Base-by-base conservation (phyloP, 192 early-diverging fungal species). In the Podila clonocystis region DNA sequence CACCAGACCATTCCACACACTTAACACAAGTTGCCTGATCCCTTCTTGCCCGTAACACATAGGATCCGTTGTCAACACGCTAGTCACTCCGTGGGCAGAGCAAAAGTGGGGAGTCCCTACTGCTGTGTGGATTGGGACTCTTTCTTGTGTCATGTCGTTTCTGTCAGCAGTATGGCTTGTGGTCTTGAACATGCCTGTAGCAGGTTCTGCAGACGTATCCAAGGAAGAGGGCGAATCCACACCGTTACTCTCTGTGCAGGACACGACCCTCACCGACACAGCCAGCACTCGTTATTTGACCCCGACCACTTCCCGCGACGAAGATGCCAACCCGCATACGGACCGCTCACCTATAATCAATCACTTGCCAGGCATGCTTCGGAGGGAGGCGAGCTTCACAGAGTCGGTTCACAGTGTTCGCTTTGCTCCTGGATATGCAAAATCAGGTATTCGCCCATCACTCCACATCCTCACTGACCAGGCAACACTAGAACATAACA, bases 61-160 rank as follows among this genome's bases (percentile, higher is more conserved):
- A 79, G 76, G 76, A 2, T 79, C 76, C 45, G 76, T 79, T 22
- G 70, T 79, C 17, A 79, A 79, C 52, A 34, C 76, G 7, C 33
- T 79, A 17, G 52, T 79, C 12, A 79, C 76, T 4, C 76, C 76
- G 3, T 79, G 76, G 76, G 70, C 50, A 3, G 76, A 79, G 34
- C 76, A 79, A 34, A 38, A 63, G 19, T 79, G 76, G 76, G 76
- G 58, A 22, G 76, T 79, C 13, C 76, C 76, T 4, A 72, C 70
- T 5, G 76, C 76, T 2, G 33, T 79, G 19, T 79, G 76, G 76
- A 62, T 79, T 33, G 76, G 76, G 7, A 79, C 76, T 0, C 55
- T 79, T 5, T 72, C 69, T 30, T 79, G 76, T 45, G 22, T 78
- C 9, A 68, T 62, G 1, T 79, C 76, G 1, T 79, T 79, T 36